A percentile compares a stretch with the other conserved stretches of the same genome.
phyloP scores from a whole-genome alignment of 2,329 filamentous ascomycete species.

The Onygena corvina region DNA sequence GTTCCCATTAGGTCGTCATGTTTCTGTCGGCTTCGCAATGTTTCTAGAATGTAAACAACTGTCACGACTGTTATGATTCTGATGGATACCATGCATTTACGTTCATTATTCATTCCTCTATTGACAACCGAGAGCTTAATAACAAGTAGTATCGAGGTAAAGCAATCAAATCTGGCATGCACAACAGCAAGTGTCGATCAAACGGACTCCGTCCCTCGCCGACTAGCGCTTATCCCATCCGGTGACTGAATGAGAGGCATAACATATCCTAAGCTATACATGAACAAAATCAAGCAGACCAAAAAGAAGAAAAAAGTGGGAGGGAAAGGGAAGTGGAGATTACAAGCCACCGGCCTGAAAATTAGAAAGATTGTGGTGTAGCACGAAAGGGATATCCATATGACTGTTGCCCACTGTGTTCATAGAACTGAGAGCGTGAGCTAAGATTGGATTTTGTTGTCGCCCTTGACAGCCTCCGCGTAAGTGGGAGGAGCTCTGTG shows the following conservation, averaged over 20 bases:
- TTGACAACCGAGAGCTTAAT: background rate
- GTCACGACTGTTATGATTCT: too few relatives aligned
- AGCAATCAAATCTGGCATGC: background rate
- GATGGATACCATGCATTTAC: too few relatives aligned
- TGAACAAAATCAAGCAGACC: background rate
- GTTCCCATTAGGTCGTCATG: slow-evolving; percentile 45
- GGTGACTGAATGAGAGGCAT: background rate
- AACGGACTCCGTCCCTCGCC: background rate
- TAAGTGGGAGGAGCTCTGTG: slow-evolving; percentile 61
- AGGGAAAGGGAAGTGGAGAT: background rate
- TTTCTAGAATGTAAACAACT: slow-evolving; percentile 1
- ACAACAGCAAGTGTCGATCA: background rate
- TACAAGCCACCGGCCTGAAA: background rate
- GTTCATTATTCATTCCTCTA: background rate
- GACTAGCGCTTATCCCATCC: background rate
- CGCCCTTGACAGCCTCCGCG: slow-evolving; percentile 75
- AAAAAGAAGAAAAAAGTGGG: background rate
- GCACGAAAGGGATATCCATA: background rate
- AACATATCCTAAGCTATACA: too few relatives aligned
- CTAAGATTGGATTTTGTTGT: slow-evolving; percentile 73
- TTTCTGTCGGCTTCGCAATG: slow-evolving; percentile 34
- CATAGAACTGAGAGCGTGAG: background rate
- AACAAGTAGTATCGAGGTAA: background rate
- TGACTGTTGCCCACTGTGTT: too few relatives aligned
- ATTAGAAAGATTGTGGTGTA: background rate